Evolutionary conservation across 2,329 filamentous ascomycete species (phyloP).

Genomic region (Fulvia fulva): DNA sequence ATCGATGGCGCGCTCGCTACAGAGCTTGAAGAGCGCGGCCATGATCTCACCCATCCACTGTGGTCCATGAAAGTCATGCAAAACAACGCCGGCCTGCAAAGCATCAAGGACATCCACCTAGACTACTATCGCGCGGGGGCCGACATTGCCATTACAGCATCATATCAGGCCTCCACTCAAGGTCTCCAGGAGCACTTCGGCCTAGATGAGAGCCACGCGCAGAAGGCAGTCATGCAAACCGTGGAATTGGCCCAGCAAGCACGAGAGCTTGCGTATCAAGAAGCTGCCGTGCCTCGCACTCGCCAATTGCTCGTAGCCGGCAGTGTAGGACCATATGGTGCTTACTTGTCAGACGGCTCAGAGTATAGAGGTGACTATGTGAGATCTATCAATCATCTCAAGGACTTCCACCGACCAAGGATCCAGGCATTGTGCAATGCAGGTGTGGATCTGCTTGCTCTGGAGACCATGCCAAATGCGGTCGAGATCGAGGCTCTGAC

Average conservation of each 20-base stretch:
- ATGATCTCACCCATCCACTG: constrained; percentile 40
- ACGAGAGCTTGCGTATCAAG: constrained; percentile 32
- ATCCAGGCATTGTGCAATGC: constrained; percentile 40
- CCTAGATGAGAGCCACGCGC: constrained; percentile 32
- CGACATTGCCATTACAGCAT: constrained; percentile 46
- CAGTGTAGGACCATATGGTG: constrained; percentile 47
- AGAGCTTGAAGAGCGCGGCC: constrained; percentile 43
- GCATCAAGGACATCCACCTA: constrained; percentile 42
- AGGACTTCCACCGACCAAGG: constrained; percentile 42
- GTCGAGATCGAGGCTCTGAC: constrained; percentile 39
- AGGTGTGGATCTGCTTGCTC: constrained; percentile 43
- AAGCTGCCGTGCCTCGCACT: constrained; percentile 3
- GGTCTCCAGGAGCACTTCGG: constrained; percentile 40
- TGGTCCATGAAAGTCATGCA: constrained; percentile 45
- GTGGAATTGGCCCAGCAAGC: constrained; percentile 41
- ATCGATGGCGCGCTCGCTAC: constrained; percentile 48
- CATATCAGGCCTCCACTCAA: constrained; percentile 44
- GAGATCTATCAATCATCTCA: constrained; percentile 29
- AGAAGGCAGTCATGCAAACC: constrained; percentile 38
- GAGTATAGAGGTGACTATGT: constrained; percentile 46
- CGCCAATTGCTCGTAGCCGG: constrained; percentile 39
- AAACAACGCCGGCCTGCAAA: constrained; percentile 32
- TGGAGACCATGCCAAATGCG: constrained; percentile 44
- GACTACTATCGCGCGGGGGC: constrained; percentile 45
- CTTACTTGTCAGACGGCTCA: constrained; percentile 44